Conservation (phyloP, 73 alveolate species). For the Symbiodinium pilosum region DNA sequence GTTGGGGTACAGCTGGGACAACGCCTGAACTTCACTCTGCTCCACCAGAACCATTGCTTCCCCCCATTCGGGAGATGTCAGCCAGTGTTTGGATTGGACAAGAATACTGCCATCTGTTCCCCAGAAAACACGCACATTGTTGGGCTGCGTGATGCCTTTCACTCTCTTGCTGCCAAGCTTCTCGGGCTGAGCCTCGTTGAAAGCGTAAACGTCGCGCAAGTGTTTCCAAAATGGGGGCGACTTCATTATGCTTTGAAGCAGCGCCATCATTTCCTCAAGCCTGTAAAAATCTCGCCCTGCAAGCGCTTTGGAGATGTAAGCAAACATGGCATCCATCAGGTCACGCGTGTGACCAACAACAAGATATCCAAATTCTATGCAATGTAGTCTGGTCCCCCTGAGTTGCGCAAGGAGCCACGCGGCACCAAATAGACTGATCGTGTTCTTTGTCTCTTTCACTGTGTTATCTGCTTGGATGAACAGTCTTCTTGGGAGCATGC, state of each 20-base stretch:
- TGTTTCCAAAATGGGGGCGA: not conserved
- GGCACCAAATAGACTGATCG: not conserved
- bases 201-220: not conserved
- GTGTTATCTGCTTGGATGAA: conserved; percentile 17
- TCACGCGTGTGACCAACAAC: not conserved
- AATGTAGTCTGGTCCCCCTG: not conserved
- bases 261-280: not conserved
- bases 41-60: not conserved
- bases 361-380: not conserved
- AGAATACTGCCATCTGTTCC: not conserved
- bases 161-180: not conserved
- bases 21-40: not conserved
- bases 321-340: not conserved
- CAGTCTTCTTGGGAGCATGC: not conserved
- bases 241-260: not conserved
- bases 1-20: not conserved
- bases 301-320: not conserved
- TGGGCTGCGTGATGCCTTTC: not conserved
- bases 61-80: not conserved
- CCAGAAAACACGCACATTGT: not conserved
- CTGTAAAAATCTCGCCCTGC: not conserved
- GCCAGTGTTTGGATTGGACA: not conserved
- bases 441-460: not conserved
- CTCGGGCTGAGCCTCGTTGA: not conserved
- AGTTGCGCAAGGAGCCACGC: conserved; percentile 1